Base-by-base conservation (phyloP, 495 filamentous ascomycete genomes). In the Xylaria castorea region DNA sequence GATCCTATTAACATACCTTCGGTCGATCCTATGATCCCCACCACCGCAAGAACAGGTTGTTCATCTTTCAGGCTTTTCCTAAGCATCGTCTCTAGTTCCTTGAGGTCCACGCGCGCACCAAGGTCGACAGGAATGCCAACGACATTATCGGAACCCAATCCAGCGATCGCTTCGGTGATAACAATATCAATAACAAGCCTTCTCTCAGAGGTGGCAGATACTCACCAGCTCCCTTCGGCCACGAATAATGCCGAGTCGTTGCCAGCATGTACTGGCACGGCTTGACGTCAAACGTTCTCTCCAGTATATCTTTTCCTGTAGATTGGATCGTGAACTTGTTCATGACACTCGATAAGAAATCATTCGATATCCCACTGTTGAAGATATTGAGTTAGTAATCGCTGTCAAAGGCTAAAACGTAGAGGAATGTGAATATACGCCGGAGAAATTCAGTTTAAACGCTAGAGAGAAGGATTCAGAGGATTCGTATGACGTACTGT, bases 141-240 rank as follows among this genome's bases (percentile, higher is more conserved):
- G 8, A 83, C 75, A 58, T 82, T 81, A 9, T 77, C 80, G 1
- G 83, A 82, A 3, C 86, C 83, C 50, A 88, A 75, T 8, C 85
- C 86, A 25, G 77, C 62, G 40, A 88, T 76, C 11, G 85, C 83
- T 81, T 55, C 2, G 20, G 5, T 7, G 7, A 40, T 42, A 50
- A 50, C 4, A 48, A 27, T 32, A 11, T 73, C 27, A 78, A 58
- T 32, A 22, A 14, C 50, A 7, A 40, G 16, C 60, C 22, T 68
- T 55, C 11, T 14, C 55, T 55, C 9, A 12, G 46, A 40, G 1
- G 25, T 27, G 16, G 16, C 16, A 20, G 22, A 27, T 32, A 73
- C 81, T 74, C 51, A 83, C 83, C 83, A 42, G 68, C 80, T 48
- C 74, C 78, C 68, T 87, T 87, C 3, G 85, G 86, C 85, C 85